phyloP scores from a whole-genome alignment of 345 rosid genomes.

The Alliaria petiolata region DNA sequence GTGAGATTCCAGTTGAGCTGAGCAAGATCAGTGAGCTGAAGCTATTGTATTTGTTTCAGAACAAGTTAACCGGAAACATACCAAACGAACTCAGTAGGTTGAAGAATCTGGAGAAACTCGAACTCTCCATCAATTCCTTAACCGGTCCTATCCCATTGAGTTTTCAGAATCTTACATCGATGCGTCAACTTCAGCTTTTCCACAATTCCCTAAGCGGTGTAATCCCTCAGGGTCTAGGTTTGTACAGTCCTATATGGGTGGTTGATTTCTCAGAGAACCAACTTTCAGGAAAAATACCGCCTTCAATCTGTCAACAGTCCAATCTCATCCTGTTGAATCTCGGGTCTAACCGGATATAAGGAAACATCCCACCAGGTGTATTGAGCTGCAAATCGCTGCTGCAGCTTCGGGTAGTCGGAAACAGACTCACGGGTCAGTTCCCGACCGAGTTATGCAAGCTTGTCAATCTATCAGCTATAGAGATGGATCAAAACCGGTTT shows the following conservation, averaged over 20 bases:
- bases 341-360: conserved; percentile 64
- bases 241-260: conserved; percentile 70
- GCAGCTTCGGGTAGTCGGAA: conserved; percentile 68
- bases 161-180: conserved; percentile 61
- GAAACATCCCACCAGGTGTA: conserved; percentile 62
- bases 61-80: conserved; percentile 70
- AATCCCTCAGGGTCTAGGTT: conserved; percentile 76
- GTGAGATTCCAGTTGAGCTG: conserved; percentile 75
- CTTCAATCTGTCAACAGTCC: conserved; percentile 51
- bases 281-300: conserved; percentile 74
- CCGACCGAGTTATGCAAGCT: conserved; percentile 76
- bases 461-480: conserved; percentile 68
- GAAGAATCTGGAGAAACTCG: conserved; percentile 68
- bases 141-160: conserved; percentile 71
- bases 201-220: conserved; percentile 59
- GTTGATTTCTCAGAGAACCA: conserved; percentile 82
- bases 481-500: conserved; percentile 71
- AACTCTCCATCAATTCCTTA: conserved; percentile 76
- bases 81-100: conserved; percentile 63
- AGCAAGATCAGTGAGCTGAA: conserved; percentile 53
- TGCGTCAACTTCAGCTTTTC: conserved; percentile 84
- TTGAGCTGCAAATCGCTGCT: conserved; percentile 51
- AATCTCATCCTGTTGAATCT: conserved; percentile 64
- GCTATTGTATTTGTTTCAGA: conserved; percentile 73
- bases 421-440: conserved; percentile 70